These are phyloP conservation scores for Pseudocercospora fuligena DNA, from an alignment of 2,329 filamentous ascomycete genomes.

Conservation along the genomic window DNA sequence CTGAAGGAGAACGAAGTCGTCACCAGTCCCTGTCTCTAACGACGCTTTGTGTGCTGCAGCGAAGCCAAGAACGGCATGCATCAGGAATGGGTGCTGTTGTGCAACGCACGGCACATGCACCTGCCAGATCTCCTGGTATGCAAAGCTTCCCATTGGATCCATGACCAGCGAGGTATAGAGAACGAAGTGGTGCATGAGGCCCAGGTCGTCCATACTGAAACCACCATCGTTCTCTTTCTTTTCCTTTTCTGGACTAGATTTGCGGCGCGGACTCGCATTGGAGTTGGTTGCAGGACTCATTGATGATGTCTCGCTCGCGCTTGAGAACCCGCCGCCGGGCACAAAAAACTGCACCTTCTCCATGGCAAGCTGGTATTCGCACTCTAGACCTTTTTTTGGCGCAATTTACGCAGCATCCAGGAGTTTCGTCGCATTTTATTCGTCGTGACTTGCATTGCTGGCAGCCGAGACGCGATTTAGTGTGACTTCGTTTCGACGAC, in stretches of 20 bases:
- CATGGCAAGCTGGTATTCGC: conserved; percentile 32
- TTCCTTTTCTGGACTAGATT: background rate
- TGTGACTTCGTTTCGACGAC: conserved; percentile 32
- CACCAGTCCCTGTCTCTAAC: background rate
- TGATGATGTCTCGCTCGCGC: background rate
- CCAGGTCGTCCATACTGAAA: conserved; percentile 18
- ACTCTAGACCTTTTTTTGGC: conserved; percentile 33
- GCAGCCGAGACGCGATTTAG: conserved; percentile 36
- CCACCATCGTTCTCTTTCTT: background rate
- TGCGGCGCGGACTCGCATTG: conserved; percentile 6
- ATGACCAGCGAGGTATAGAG: conserved; percentile 20
- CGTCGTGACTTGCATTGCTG: conserved; percentile 36
- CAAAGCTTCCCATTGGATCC: conserved; percentile 25
- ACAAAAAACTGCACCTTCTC: conserved; percentile 18
- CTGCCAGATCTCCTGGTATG: conserved; percentile 35
- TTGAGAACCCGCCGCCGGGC: conserved; percentile 2
- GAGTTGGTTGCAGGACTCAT: conserved; percentile 4
- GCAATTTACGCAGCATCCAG: conserved; percentile 34
- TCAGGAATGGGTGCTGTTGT: conserved; percentile 32
- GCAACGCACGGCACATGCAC: conserved; percentile 31
- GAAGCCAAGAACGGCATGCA: conserved; percentile 37
- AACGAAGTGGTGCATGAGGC: conserved; percentile 25
- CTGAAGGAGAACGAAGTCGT: conserved; percentile 13
- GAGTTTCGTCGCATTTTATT: conserved; percentile 35
- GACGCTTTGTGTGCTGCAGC: conserved; percentile 30